These are phyloP conservation scores for Brassica nigra DNA, from an alignment of 345 rosid genomes.

Conservation along the genomic window DNA sequence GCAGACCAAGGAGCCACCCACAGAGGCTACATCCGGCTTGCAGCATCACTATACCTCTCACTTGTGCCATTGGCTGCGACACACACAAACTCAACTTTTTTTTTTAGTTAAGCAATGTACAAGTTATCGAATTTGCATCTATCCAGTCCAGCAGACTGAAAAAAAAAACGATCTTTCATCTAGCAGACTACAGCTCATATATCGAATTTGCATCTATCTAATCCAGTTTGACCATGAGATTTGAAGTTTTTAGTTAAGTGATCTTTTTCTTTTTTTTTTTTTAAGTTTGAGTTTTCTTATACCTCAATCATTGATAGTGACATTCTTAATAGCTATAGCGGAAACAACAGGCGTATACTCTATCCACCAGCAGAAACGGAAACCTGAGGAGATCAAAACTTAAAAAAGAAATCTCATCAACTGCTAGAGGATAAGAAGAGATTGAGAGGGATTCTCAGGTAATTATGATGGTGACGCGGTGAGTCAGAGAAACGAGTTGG, in stretches of 20 bases:
- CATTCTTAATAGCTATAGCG: slow-evolving; percentile 91
- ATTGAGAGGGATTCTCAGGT: not conserved
- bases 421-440: slow-evolving; percentile 17
- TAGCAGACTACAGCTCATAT: not conserved
- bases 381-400: slow-evolving; percentile 50
- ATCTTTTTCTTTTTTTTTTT: no score
- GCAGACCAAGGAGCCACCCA: slow-evolving; percentile 73
- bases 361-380: slow-evolving; percentile 95
- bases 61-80: slow-evolving; percentile 91
- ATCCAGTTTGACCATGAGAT: not conserved
- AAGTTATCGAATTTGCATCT: not conserved
- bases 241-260: not conserved
- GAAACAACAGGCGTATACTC: slow-evolving; percentile 93
- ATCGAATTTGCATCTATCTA: not conserved
- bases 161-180: not conserved
- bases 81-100: not conserved
- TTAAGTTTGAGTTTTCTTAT: no score
- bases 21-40: slow-evolving; percentile 55
- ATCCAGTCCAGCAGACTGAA: not conserved
- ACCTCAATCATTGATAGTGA: slow-evolving; percentile 73
- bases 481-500: slow-evolving; percentile 37
- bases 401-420: slow-evolving; percentile 42
- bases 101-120: not conserved
- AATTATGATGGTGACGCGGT: slow-evolving; percentile 23
- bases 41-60: slow-evolving; percentile 86